These are phyloP conservation scores for Suillus lakei DNA, from an alignment of 768 basidiomycete genomes.

Conservation along the genomic window DNA sequence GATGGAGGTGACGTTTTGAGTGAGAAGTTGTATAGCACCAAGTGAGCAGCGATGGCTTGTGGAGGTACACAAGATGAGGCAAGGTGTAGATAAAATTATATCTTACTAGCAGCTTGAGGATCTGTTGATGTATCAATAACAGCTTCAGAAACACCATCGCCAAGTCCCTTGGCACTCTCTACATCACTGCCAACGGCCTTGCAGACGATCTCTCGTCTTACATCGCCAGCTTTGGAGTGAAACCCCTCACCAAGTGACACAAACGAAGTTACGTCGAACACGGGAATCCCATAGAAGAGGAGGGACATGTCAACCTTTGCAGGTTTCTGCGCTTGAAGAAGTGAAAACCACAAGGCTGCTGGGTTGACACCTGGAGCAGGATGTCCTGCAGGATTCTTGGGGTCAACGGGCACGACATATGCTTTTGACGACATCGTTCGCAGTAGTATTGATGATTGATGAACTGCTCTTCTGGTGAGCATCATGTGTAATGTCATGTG, in stretches of 20 bases:
- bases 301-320: constrained; percentile 65
- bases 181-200: constrained; percentile 77
- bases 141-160: constrained; percentile 67
- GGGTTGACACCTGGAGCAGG: constrained; percentile 46
- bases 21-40: constrained; percentile 77
- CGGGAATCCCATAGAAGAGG: constrained; percentile 63
- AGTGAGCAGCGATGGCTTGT: constrained; percentile 75
- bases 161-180: constrained; percentile 64
- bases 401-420: constrained; percentile 63
- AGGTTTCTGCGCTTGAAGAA: constrained; percentile 51
- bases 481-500: constrained; percentile 28
- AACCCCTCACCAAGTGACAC: constrained; percentile 65
- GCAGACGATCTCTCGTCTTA: constrained; percentile 67
- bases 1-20: constrained; percentile 77
- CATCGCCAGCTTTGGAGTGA: constrained; percentile 44
- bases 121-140: constrained; percentile 74
- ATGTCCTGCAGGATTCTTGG: constrained; percentile 37
- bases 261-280: constrained; percentile 51
- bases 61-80: constrained; percentile 3
- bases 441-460: constrained; percentile 24
- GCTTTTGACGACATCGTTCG: constrained; percentile 59
- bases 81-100: neutral
- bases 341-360: constrained; percentile 56
- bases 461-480: constrained; percentile 19
- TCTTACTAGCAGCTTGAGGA: constrained; percentile 76